A percentile compares a stretch with the other conserved stretches of the same genome.
phyloP scores from a whole-genome alignment of 805 yeast genomes.

The Yarrowia keelungensis region DNA sequence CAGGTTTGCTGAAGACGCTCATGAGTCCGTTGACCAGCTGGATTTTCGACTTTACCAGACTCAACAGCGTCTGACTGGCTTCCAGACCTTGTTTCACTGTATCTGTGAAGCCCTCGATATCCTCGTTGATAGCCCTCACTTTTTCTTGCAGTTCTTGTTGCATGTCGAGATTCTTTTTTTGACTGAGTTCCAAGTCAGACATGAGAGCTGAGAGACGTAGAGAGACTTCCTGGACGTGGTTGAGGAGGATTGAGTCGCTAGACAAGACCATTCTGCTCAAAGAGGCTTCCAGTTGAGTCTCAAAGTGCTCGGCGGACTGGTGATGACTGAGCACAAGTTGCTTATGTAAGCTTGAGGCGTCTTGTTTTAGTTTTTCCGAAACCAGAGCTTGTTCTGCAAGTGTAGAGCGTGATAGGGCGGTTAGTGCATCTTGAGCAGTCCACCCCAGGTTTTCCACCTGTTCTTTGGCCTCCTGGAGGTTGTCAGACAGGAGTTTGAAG shows the following conservation, averaged over 20 bases:
- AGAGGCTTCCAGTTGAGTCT: neutral
- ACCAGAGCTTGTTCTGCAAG: conserved; percentile 5
- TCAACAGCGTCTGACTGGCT: conserved; percentile 11
- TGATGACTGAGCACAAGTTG: neutral
- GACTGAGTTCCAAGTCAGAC: neutral
- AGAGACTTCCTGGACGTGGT: neutral
- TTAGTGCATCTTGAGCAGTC: neutral
- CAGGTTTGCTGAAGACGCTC: conserved; percentile 9
- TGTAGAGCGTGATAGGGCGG: neutral
- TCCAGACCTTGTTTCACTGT: conserved; percentile 25
- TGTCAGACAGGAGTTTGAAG: neutral
- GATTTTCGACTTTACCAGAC: conserved; percentile 8
- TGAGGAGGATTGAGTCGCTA: neutral
- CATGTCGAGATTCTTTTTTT: conserved; percentile 2
- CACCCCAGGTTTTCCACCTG: conserved; percentile 1
- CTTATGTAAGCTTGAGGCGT: neutral
- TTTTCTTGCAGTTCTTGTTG: conserved; percentile 8
- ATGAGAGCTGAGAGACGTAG: neutral
- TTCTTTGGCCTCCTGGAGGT: neutral
- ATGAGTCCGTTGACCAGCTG: conserved; percentile 15
- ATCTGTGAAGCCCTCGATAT: conserved; percentile 15
- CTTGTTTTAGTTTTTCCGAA: neutral
- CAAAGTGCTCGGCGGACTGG: neutral
- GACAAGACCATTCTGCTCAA: neutral
- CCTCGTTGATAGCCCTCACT: neutral